These are phyloP conservation scores for Sutorius australiensis DNA, from an alignment of 768 basidiomycete species.

Conservation along the genomic window DNA sequence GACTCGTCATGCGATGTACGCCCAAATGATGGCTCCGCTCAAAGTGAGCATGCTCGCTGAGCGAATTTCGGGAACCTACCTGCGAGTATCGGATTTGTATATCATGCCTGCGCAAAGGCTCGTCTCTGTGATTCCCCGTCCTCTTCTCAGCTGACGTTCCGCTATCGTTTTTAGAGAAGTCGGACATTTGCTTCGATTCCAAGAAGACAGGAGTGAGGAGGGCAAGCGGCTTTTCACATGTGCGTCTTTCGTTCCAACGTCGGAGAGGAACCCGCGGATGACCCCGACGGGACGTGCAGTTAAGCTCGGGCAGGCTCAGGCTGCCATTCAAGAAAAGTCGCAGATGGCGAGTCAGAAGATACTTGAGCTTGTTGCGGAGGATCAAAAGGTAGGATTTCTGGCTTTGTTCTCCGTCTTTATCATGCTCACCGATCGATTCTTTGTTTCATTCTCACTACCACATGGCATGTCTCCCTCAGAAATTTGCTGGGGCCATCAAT, in stretches of 20 bases:
- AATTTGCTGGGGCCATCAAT: conserved; percentile 10
- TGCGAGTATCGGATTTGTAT: conserved; percentile 18
- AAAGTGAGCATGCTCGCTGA: conserved; percentile 23
- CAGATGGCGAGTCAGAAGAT: conserved; percentile 12
- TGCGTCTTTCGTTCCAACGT: background rate
- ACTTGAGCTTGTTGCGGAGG: conserved; percentile 13
- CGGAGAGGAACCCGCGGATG: background rate
- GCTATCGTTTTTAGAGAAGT: conserved; percentile 4
- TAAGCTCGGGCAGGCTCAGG: conserved; percentile 13
- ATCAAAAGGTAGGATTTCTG: conserved; percentile 8
- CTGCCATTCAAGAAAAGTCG: conserved; percentile 16
- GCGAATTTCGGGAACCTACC: conserved; percentile 16
- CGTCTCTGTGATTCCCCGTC: background rate
- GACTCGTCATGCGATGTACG: conserved; percentile 18
- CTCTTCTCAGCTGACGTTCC: background rate
- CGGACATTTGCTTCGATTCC: conserved; percentile 17
- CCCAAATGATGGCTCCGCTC: conserved; percentile 22
- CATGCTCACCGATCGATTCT: background rate
- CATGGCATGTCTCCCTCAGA: background rate
- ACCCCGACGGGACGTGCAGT: background rate
- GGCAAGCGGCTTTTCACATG: conserved; percentile 11
- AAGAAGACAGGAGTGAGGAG: conserved; percentile 18
- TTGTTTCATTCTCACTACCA: background rate
- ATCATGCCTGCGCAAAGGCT: conserved; percentile 23
- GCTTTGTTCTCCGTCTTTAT: background rate